Base-by-base conservation (phyloP, 2,329 filamentous ascomycete genomes). In the Aspergillus caelatus region DNA sequence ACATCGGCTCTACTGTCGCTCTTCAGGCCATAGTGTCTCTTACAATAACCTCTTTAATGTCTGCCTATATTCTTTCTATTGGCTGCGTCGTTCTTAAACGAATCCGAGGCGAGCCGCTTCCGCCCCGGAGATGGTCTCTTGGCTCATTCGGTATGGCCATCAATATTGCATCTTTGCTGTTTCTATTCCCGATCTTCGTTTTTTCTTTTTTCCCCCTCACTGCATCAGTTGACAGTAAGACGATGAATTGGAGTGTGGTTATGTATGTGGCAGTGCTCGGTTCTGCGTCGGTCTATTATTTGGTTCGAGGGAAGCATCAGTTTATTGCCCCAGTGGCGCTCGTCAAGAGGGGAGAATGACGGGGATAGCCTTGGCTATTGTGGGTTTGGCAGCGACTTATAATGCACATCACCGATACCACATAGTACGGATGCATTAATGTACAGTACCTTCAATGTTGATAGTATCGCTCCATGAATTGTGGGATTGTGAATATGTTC, bases 171-270 rank as follows among this genome's bases (percentile, higher is more conserved):
- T 72, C 80, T 0, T 66, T 84, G 23, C 57, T 71, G 0, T 83
- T 80, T 61, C 65, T 83, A 2, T 57, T 73, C 2, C 70, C 80
- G 0, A 70, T 79, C 3, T 80, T 81, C 36, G 59, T 81, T 1
- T 82, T 84, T 60, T 70, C 75, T 0, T 83, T 83, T 64, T 84
- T 84, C 65, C 82, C 82, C 0, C 65, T 74, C 14, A 68, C 67
- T 0, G 74, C 70, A 11, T 65, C 70, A 4, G 78, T 80, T 28
- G 68, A 69, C 11, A 64, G 67, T 10, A 65, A 70, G 58, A 76
- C 76, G 6, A 83, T 84, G 80, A 84, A 84, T 64, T 84, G 81
- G 81, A 79, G 78, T 43, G 74, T 79, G 48, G 70, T 75, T 1
- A 82, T 84, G 69, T 84, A 81, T 61, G 76, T 78, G n/a, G 75